phyloP scores from a whole-genome alignment of 75 land plant species.

The Pinus taeda region DNA sequence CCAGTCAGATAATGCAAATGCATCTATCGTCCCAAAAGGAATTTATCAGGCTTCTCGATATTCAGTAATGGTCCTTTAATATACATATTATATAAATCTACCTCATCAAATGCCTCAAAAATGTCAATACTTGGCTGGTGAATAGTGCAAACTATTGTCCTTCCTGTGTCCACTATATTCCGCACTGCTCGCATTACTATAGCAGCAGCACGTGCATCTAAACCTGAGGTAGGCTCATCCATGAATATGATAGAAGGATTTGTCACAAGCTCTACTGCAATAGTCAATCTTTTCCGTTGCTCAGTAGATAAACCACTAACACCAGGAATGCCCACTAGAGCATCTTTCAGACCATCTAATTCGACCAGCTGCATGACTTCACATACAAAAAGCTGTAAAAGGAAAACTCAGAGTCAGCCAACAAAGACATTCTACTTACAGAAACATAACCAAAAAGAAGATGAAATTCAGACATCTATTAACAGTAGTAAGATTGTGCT shows the following conservation, averaged over 20 bases:
- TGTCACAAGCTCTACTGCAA: slow-evolving; percentile 18
- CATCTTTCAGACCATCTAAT: slow-evolving; percentile 12
- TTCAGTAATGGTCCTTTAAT: neutral
- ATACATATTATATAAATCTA: neutral
- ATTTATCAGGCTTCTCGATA: neutral
- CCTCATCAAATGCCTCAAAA: slow-evolving; percentile 31
- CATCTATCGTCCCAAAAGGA: neutral
- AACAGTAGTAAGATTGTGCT: no score
- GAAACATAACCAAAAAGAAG: no score
- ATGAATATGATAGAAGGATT: slow-evolving; percentile 12
- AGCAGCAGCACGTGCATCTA: slow-evolving; percentile 26
- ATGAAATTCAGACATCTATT: no score
- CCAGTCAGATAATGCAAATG: neutral
- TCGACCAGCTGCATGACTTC: slow-evolving; percentile 22
- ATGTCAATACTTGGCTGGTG: slow-evolving; percentile 18
- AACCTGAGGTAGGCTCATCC: slow-evolving; percentile 23
- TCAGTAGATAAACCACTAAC: slow-evolving; percentile 23
- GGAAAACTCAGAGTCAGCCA: neutral
- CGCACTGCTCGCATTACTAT: slow-evolving; percentile 23
- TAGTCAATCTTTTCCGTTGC: slow-evolving; percentile 20
- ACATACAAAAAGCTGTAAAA: slow-evolving; percentile 15
- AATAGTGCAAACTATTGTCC: neutral
- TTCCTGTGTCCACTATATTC: slow-evolving; percentile 18
- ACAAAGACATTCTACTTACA: no score
- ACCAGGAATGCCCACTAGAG: slow-evolving; percentile 27